These are phyloP conservation scores for Trichoderma sp. DNA, from an alignment of 2,329 filamentous ascomycete genomes.

Conservation along the genomic window DNA sequence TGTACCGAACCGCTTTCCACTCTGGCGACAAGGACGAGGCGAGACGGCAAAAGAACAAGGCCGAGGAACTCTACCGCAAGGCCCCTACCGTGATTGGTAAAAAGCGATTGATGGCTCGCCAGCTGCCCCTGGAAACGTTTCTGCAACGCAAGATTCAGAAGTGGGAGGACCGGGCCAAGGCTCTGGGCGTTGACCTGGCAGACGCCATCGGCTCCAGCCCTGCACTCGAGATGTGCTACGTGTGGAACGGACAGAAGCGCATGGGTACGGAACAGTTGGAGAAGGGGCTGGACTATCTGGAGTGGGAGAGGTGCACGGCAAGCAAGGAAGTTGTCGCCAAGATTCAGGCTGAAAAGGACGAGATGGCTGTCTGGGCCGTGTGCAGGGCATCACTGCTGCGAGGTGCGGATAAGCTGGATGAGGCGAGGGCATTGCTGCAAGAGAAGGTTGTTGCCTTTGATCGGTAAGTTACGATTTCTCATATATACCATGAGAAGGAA, in stretches of 20 bases:
- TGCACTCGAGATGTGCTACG: conserved; percentile 84
- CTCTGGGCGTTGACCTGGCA: conserved; percentile 63
- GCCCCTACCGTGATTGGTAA: conserved; percentile 73
- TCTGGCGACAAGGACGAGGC: conserved; percentile 43
- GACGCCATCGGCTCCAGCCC: conserved; percentile 82
- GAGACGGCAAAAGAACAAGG: conserved; percentile 56
- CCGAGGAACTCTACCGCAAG: conserved; percentile 67
- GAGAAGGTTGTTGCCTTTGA: conserved; percentile 64
- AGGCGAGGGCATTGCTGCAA: conserved; percentile 63
- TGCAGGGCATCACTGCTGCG: conserved; percentile 64
- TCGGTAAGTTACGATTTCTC: conserved; percentile 41
- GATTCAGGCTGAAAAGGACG: conserved; percentile 54
- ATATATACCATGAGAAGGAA: accelerated
- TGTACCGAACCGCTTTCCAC: conserved; percentile 64
- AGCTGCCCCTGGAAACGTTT: conserved; percentile 87
- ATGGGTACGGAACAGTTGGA: conserved; percentile 67
- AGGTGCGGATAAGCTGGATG: conserved; percentile 57
- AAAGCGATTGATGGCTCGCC: conserved; percentile 84
- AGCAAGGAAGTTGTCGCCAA: conserved; percentile 39
- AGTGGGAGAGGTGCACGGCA: conserved; percentile 61
- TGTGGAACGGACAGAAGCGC: conserved; percentile 86
- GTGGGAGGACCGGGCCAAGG: conserved; percentile 76
- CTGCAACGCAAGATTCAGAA: conserved; percentile 79
- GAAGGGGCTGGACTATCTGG: conserved; percentile 58
- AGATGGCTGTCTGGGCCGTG: conserved; percentile 63